Conservation (phyloP, 2,329 filamentous ascomycete genomes). For the Talaromyces sp. region DNA sequence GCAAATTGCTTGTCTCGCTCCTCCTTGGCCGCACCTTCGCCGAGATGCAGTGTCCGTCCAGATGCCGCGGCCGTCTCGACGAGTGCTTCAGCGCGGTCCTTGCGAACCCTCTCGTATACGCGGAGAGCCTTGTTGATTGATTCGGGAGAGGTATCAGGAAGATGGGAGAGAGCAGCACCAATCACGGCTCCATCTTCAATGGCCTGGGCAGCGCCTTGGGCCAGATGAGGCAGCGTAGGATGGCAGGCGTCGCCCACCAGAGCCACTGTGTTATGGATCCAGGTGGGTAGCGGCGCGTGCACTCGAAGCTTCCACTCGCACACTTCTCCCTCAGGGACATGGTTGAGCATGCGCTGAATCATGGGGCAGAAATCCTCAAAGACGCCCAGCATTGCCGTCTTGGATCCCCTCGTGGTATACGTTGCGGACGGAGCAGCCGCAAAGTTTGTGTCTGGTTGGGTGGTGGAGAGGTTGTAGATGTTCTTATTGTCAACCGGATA, state of each 20-base stretch:
- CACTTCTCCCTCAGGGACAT: constrained; percentile 59
- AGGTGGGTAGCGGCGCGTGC: constrained; percentile 57
- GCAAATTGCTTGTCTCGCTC: constrained; percentile 53
- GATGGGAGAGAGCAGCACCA: constrained; percentile 42
- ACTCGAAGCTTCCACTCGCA: constrained; percentile 62
- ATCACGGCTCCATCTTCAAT: constrained; percentile 56
- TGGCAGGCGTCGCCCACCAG: constrained; percentile 50
- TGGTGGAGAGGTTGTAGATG: constrained; percentile 62
- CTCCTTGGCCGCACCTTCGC: constrained; percentile 53
- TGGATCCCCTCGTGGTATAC: constrained; percentile 59
- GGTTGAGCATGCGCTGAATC: constrained; percentile 54
- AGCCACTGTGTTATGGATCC: constrained; percentile 45
- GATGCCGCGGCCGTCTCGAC: constrained; percentile 53
- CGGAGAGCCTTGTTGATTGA: constrained; percentile 49
- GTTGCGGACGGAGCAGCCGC: constrained; percentile 53
- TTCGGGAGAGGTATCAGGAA: constrained; percentile 41
- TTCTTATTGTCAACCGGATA: constrained; percentile 59
- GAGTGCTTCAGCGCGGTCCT: constrained; percentile 51
- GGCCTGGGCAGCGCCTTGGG: constrained; percentile 62
- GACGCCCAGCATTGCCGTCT: constrained; percentile 54
- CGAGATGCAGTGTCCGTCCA: constrained; percentile 51
- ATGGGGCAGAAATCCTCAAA: constrained; percentile 57
- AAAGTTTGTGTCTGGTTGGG: constrained; percentile 56
- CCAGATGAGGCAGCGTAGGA: constrained; percentile 60
- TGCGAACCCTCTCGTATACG: constrained; percentile 52